Evolutionary conservation across 208 protist species (phyloP).

Genomic region (Trypanosoma cruzi): DNA sequence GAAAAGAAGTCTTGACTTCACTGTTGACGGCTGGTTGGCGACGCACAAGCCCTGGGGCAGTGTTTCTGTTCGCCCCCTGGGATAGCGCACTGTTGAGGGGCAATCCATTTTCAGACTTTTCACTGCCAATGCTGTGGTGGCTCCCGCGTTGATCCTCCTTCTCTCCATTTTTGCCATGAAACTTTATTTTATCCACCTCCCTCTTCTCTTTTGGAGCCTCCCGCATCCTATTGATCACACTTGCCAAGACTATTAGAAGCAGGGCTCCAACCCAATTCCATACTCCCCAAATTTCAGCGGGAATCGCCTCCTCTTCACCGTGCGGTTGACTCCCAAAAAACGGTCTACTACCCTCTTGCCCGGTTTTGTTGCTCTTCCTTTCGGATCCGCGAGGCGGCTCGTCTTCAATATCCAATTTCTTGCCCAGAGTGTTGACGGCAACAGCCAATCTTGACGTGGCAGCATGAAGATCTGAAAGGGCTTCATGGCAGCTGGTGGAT

Average conservation of each 20-base stretch:
- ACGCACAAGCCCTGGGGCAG: neutral
- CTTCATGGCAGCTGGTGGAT: neutral
- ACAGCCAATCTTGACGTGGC: neutral
- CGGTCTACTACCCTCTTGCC: neutral
- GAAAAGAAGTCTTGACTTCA: no score
- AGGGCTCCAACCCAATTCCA: constrained; percentile 19
- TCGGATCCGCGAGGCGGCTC: neutral
- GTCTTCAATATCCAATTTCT: neutral
- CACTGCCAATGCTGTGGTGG: neutral
- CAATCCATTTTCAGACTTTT: neutral
- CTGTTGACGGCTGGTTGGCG: neutral
- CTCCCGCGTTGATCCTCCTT: neutral
- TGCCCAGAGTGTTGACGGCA: neutral
- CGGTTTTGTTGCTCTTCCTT: neutral
- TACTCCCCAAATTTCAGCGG: neutral
- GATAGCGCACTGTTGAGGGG: neutral
- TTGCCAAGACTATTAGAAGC: constrained; percentile 1
- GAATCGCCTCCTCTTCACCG: neutral
- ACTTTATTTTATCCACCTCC: neutral
- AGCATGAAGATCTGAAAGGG: neutral
- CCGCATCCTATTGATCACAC: neutral
- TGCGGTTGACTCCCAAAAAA: neutral
- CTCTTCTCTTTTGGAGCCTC: neutral
- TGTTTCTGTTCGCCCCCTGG: neutral
- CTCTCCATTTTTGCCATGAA: neutral